Percentiles rank a stretch among this genome's conserved stretches.
These are phyloP conservation scores for Annulohypoxylon maeteangense DNA, from an alignment of 495 filamentous ascomycete genomes.

Conservation along the genomic window DNA sequence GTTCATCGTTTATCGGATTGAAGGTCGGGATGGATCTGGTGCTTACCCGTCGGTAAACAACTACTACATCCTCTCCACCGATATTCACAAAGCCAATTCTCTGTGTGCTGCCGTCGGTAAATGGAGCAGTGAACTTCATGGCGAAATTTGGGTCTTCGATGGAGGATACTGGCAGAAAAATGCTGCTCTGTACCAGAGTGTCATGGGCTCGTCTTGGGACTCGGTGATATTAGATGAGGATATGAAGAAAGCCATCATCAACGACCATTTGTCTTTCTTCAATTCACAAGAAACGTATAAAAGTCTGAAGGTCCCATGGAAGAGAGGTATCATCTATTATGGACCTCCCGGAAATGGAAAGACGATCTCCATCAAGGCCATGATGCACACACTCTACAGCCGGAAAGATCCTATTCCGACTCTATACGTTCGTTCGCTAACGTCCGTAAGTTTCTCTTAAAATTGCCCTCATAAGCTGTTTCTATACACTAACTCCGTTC, in stretches of 20 bases:
- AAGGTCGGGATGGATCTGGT: not conserved
- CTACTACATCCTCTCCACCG: not conserved
- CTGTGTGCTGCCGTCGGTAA: not conserved
- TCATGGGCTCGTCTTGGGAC: conserved; percentile 5
- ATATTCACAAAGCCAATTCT: not conserved
- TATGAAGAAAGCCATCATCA: conserved; percentile 3
- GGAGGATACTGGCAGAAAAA: conserved; percentile 5
- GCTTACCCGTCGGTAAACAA: not conserved
- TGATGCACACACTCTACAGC: conserved; percentile 9
- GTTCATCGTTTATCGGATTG: conserved; percentile 1
- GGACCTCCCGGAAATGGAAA: conserved; percentile 7
- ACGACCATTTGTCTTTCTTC: conserved; percentile 2
- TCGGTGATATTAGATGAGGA: conserved; percentile 4
- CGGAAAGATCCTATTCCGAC: conserved; percentile 6
- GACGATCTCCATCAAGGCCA: conserved; percentile 5
- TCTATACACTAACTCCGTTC: not conserved
- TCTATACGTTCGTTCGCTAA: not conserved
- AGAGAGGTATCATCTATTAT: conserved; percentile 9
- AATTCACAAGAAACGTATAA: not conserved
- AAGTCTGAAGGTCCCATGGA: conserved; percentile 2
- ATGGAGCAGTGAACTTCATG: conserved; percentile 7
- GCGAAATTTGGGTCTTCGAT: conserved; percentile 3
- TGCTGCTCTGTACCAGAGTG: not conserved
- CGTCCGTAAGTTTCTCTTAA: not conserved
- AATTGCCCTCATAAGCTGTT: too few species aligned